Percentiles rank a stretch among this genome's conserved stretches.
Evolutionary conservation across 805 yeast genomes (phyloP).

Genomic region (Candida stauntonica): DNA sequence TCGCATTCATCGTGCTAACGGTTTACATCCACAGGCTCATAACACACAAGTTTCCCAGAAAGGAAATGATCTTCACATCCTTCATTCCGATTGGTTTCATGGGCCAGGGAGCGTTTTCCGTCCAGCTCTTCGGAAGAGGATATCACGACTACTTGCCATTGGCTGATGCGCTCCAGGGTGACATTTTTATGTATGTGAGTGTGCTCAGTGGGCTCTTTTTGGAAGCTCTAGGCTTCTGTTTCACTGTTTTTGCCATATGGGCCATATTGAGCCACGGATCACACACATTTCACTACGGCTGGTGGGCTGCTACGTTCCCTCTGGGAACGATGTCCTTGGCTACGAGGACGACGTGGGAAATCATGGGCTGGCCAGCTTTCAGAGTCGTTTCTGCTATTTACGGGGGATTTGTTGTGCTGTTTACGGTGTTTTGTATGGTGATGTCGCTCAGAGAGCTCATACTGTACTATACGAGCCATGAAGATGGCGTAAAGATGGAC

Average conservation of each 20-base stretch:
- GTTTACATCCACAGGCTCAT: slow-evolving; percentile 59
- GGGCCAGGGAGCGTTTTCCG: slow-evolving; percentile 80
- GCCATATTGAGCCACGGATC: slow-evolving; percentile 32
- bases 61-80: slow-evolving; percentile 52
- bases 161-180: too few species aligned
- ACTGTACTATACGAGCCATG: background rate
- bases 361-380: slow-evolving; percentile 52
- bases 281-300: slow-evolving; percentile 42
- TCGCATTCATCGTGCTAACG: slow-evolving; percentile 52
- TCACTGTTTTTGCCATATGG: slow-evolving; percentile 41
- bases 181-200: slow-evolving; percentile 32
- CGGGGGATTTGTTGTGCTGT: slow-evolving; percentile 21
- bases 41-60: slow-evolving; percentile 54
- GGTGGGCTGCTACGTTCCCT: slow-evolving; percentile 92
- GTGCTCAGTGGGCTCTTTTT: slow-evolving; percentile 40
- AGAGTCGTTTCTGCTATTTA: slow-evolving; percentile 60
- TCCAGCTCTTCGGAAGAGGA: slow-evolving; percentile 50
- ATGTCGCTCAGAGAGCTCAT: slow-evolving; percentile 3
- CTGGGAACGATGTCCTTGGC: slow-evolving; percentile 76
- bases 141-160: slow-evolving; percentile 24
- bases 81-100: slow-evolving; percentile 79
- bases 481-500: too few species aligned
- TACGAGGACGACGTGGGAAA: slow-evolving; percentile 43
- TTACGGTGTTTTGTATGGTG: slow-evolving; percentile 7
- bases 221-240: slow-evolving; percentile 54